A percentile compares a stretch with the other conserved stretches of the same genome.
These are phyloP conservation scores for Phialophora macrospora DNA, from an alignment of 2,329 filamentous ascomycete species.

Conservation along the genomic window DNA sequence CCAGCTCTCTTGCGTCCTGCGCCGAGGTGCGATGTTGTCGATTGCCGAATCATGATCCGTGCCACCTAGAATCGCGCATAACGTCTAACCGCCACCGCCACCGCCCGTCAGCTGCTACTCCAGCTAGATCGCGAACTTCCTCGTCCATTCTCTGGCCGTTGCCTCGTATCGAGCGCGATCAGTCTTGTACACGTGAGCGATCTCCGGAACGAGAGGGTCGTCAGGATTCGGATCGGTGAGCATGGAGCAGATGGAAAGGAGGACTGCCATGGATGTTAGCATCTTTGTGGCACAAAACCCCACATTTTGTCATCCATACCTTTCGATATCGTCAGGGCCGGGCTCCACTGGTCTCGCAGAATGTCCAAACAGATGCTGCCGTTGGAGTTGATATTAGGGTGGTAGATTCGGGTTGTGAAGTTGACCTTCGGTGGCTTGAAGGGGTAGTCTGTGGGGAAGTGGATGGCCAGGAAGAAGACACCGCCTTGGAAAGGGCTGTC, in stretches of 20 bases:
- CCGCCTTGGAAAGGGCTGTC: conserved; percentile 98
- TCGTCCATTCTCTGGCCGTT: conserved; percentile 96
- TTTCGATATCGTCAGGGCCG: conserved; percentile 97
- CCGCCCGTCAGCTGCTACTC: conserved; percentile 2
- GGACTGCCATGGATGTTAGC: conserved; percentile 61
- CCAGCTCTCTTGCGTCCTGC: conserved; percentile 1
- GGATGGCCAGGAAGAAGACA: conserved; percentile 98
- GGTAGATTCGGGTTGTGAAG: conserved; percentile 99
- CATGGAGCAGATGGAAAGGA: conserved; percentile 99
- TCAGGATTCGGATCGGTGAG: conserved; percentile 99
- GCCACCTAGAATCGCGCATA: conserved; percentile 13
- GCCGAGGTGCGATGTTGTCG: conserved; percentile 5
- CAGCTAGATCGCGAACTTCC: conserved; percentile 92
- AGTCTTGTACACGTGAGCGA: conserved; percentile 99
- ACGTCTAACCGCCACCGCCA: conserved; percentile 12
- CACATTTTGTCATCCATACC: conserved; percentile 59
- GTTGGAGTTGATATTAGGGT: conserved; percentile 99
- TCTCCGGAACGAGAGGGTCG: conserved; percentile 97
- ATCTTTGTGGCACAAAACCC: not conserved
- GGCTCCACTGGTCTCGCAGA: conserved; percentile 98
- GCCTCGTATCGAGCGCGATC: conserved; percentile 95
- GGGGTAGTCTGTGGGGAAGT: conserved; percentile 99
- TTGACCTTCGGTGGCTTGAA: conserved; percentile 99
- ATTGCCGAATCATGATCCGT: conserved; percentile 11
- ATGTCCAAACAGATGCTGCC: conserved; percentile 99